Percentiles rank a stretch among this genome's conserved stretches.
phyloP scores from a whole-genome alignment of 2,329 filamentous ascomycete species.

The Claviceps sp. region DNA sequence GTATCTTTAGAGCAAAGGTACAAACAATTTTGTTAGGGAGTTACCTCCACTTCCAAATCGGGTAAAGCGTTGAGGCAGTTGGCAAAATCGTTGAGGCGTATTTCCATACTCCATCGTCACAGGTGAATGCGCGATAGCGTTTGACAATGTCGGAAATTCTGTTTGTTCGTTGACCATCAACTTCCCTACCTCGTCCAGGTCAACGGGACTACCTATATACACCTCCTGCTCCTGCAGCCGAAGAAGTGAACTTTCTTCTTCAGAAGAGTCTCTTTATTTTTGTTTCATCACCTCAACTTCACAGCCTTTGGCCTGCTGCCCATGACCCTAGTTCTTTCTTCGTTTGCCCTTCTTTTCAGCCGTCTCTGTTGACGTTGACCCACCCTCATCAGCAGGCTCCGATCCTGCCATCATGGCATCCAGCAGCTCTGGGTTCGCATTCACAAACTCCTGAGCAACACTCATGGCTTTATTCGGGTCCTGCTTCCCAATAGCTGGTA shows the following conservation, averaged over 20 bases:
- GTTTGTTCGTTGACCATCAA: neutral
- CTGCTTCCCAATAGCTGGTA: conserved; percentile 50
- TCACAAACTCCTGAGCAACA: conserved; percentile 22
- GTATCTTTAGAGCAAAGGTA: no score
- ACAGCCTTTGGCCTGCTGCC: neutral
- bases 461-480: conserved; percentile 46
- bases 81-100: no score
- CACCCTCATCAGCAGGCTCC: conserved; percentile 16
- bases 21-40: no score
- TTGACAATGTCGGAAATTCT: neutral
- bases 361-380: conserved; percentile 19
- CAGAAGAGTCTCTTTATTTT: neutral
- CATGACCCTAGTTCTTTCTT: conserved; percentile 25
- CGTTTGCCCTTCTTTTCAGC: conserved; percentile 30
- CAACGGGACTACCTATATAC: neutral
- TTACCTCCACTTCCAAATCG: no score
- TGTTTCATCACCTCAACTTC: neutral
- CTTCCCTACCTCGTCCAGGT: neutral
- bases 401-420: conserved; percentile 28
- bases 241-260: neutral
- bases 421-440: conserved; percentile 33
- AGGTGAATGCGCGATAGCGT: neutral
- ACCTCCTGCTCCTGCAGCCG: neutral
- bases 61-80: no score
- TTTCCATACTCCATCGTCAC: no score